phyloP scores from a whole-genome alignment of 1,139 yeast species.

The Debaryomyces robertsiae region DNA sequence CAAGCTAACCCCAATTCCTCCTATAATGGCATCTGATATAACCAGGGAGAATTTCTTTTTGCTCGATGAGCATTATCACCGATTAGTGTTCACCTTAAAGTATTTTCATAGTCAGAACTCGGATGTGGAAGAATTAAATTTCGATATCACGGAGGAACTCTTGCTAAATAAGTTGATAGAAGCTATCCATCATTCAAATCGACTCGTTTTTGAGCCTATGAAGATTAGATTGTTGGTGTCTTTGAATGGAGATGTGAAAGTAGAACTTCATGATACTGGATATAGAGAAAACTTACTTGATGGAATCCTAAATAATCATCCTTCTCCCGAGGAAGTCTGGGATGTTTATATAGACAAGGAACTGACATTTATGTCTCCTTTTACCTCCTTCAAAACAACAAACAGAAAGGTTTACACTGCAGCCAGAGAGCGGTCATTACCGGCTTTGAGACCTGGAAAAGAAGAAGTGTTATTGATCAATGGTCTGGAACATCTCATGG shows the following conservation, averaged over 20 bases:
- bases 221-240: slow-evolving; percentile 61
- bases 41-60: slow-evolving; percentile 54
- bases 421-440: slow-evolving; percentile 57
- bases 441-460: slow-evolving; percentile 35
- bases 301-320: slow-evolving; percentile 34
- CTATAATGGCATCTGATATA: slow-evolving; percentile 29
- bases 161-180: slow-evolving; percentile 48
- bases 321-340: slow-evolving; percentile 37
- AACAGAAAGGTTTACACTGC: slow-evolving; percentile 60
- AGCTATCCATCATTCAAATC: slow-evolving; percentile 34
- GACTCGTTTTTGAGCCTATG: slow-evolving; percentile 42
- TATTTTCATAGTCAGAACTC: slow-evolving; percentile 48
- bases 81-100: slow-evolving; percentile 55
- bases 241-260: slow-evolving; percentile 48
- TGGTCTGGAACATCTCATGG: slow-evolving; percentile 62
- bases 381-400: slow-evolving; percentile 90
- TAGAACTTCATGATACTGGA: slow-evolving; percentile 52
- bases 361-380: slow-evolving; percentile 62
- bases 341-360: slow-evolving; percentile 62
- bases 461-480: slow-evolving; percentile 77
- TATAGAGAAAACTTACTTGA: slow-evolving; percentile 42
- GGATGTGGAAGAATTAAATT: slow-evolving; percentile 17
- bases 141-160: slow-evolving; percentile 43
- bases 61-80: slow-evolving; percentile 60
- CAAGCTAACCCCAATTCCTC: slow-evolving; percentile 30